Percentiles rank a stretch among this genome's conserved stretches.
phyloP scores from a whole-genome alignment of 805 yeast genomes.

The Yarrowia sp. region DNA sequence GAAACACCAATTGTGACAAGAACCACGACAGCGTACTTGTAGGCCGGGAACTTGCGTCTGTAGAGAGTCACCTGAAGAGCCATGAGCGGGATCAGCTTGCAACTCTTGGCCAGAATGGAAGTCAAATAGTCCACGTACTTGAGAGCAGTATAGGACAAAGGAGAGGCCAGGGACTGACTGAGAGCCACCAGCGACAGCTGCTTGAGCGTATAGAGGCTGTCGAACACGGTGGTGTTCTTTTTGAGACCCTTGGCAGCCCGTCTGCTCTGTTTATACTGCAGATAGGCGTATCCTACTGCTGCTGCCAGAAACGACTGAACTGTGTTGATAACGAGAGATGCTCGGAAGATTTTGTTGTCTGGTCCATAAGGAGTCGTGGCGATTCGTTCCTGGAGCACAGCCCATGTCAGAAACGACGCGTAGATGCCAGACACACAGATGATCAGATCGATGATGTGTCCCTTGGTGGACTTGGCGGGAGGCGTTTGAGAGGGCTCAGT shows the following conservation, averaged over 20 bases:
- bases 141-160: conserved; percentile 79
- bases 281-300: conserved; percentile 67
- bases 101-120: conserved; percentile 85
- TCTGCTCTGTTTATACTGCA: conserved; percentile 48
- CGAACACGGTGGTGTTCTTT: conserved; percentile 24
- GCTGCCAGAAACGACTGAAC: conserved; percentile 79
- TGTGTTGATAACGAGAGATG: conserved; percentile 79
- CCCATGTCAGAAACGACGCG: conserved; percentile 88
- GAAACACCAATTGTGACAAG: conserved; percentile 85
- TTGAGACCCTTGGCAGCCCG: conserved; percentile 42
- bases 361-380: conserved; percentile 75
- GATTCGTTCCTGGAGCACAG: conserved; percentile 87
- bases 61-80: conserved; percentile 76
- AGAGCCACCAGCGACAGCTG: conserved; percentile 44
- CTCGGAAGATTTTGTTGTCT: conserved; percentile 63
- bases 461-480: conserved; percentile 12
- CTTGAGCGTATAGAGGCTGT: conserved; percentile 1
- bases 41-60: conserved; percentile 70
- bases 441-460: conserved; percentile 40
- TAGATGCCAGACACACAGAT: conserved; percentile 71
- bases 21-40: conserved; percentile 79
- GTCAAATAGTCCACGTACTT: conserved; percentile 86
- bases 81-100: conserved; percentile 95
- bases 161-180: conserved; percentile 82
- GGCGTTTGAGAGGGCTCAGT: background rate